Evolutionary conservation across 2,329 filamentous ascomycete genomes (phyloP), one percentile per base, ranked within the genome.

Genomic region (Penicillium digitatum): DNA sequence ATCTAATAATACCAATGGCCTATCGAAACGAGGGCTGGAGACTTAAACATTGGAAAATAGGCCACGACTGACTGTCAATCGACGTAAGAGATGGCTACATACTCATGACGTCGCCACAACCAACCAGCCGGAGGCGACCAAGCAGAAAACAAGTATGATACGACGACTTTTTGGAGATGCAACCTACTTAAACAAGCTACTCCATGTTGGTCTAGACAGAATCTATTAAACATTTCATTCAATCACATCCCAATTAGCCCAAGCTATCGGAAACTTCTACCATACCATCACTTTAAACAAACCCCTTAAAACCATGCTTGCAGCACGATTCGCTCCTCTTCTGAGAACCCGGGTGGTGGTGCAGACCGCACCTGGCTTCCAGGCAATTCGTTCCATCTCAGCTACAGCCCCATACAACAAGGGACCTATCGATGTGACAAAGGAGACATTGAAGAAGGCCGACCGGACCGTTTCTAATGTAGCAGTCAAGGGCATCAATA

Each of bases 401-500:
- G 83, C 81, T 57, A 79, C 81, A 11, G 67, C 74, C 37, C 62
- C 71, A 42, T 65, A 70, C 20, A 72, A 80, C 50, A 85, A 81
- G 72, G 75, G 78, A 38, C 77, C 80, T 34, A 70, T 81, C 45
- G 81, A 85, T 42, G 67, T 74, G 7, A 79, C 79, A 61, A 85
- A 85, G 70, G 81, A 85, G 39, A 78, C 81, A 0, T 69, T 82
- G 44, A 83, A 86, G 73, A 77, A 75, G 52, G 81, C 81, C 20
- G 82, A 87, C 69, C 74, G 79, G 57, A 76, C 75, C 22, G 76
- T 84, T 34, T 79, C 81, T 0, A 76, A 82, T 67, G 79, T 73
- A 26, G 79, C 80, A 11, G 80, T 86, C 22, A 82, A 82, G 72
- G 84, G 83, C 43, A 84, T 86, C 58, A 81, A 87, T 72, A 83